Evolutionary conservation across 2,329 filamentous ascomycete species (phyloP), one percentile per base, ranked within the genome.

Genomic region (Verticillium dahliae): DNA sequence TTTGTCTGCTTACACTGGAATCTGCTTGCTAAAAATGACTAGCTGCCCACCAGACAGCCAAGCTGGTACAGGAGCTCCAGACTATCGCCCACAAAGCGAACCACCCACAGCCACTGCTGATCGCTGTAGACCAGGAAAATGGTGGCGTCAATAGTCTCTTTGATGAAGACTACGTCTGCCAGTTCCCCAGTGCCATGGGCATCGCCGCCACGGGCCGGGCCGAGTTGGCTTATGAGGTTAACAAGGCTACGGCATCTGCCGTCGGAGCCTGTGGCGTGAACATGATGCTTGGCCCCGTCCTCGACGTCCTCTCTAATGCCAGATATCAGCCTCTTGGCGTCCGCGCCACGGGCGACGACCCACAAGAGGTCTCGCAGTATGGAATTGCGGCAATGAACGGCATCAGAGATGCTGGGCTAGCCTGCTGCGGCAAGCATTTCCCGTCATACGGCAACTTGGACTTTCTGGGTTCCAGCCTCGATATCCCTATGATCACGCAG

Each of bases 121-220:
- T 99, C 68, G 93, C 90, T 45, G 80, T 98, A 41, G 95, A 98
- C 72, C 95, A 99, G 73, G 95, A 99, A 74, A 98, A 99, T 85
- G 95, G 95, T 66, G 93, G 94, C 3, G 94, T 97, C 73, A 98
- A 97, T 78, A 97, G 92, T 76, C 83, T 98, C 2, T 97, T 96
- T 70, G 94, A 98, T 73, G 92, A 97, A 68, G 91, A 95, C 70
- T 95, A 93, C 72, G 94, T 98, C 67, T 92, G 92, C 67, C 95
- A 98, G 73, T 99, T 97, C 68, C 95, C 95, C 9, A 97, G 93
- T 70, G 91, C 94, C 65, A 98, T 99, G 94, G 94, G 93, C 13
- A 84, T 97, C 63, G 92, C 94, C n/a, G 95, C 95, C 27, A 92
- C 93, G 4, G 92, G 93, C 31, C 93, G 89, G 11, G 88, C 88